These are phyloP conservation scores for Wickerhamomyces sp. DNA, from an alignment of 1,139 yeast species.

Conservation along the genomic window DNA sequence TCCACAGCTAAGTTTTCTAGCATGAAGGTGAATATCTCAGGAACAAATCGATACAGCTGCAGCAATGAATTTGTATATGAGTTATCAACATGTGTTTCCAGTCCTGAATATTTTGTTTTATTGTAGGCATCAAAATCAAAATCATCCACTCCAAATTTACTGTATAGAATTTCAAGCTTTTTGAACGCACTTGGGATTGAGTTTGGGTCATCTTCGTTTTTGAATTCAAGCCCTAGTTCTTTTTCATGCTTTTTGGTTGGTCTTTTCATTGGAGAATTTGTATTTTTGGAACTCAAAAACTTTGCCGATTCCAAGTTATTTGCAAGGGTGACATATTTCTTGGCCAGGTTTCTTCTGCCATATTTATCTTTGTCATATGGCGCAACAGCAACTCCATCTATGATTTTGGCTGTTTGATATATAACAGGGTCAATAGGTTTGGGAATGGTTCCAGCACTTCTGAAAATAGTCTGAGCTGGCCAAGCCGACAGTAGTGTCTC, in stretches of 20 bases:
- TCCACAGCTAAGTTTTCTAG: constrained; percentile 54
- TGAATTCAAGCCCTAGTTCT: constrained; percentile 23
- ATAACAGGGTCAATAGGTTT: constrained; percentile 28
- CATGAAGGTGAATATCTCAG: constrained; percentile 64
- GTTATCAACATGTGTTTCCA: constrained; percentile 82
- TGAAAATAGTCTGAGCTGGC: constrained; percentile 57
- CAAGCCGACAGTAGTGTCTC: constrained; percentile 77
- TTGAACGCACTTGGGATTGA: constrained; percentile 69
- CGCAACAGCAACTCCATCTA: constrained; percentile 15
- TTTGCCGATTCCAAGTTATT: constrained; percentile 34
- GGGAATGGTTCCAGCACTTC: constrained; percentile 50
- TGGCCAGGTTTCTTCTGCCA: constrained; percentile 46
- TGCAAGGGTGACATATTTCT: constrained; percentile 42
- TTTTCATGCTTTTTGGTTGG: constrained; percentile 16
- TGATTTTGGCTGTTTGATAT: constrained; percentile 9
- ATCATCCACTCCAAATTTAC: constrained; percentile 89
- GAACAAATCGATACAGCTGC: constrained; percentile 77
- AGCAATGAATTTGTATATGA: constrained; percentile 76
- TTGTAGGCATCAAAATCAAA: constrained; percentile 88
- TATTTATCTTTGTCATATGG: constrained; percentile 50
- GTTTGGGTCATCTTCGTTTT: constrained; percentile 24
- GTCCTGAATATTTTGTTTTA: constrained; percentile 70
- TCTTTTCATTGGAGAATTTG: constrained; percentile 14
- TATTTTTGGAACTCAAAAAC: constrained; percentile 67
- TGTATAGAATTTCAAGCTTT: constrained; percentile 72